These are phyloP conservation scores for Aspergillus thermomutatus DNA, from an alignment of 2,329 filamentous ascomycete genomes.

Conservation along the genomic window DNA sequence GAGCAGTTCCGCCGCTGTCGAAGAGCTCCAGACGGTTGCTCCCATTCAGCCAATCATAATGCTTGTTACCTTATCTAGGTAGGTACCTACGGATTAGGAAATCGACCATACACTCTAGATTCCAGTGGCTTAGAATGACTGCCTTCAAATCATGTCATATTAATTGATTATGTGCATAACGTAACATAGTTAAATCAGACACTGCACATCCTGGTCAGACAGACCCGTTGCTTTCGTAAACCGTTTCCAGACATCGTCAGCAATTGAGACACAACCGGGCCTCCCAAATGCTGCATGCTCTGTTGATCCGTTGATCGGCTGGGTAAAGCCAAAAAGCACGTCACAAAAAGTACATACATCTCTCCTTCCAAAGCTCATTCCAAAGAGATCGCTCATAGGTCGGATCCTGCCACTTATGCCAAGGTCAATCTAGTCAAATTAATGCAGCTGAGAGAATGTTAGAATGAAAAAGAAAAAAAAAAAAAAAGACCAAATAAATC, in stretches of 20 bases:
- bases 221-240: conserved; percentile 6
- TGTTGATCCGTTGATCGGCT: conserved; percentile 4
- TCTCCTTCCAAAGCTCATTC: conserved; percentile 12
- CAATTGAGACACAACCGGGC: conserved; percentile 21
- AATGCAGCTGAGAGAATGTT: conserved; percentile 29
- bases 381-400: conserved; percentile 13
- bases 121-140: neutral
- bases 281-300: conserved; percentile 11
- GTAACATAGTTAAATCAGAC: conserved; percentile 16
- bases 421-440: conserved; percentile 22
- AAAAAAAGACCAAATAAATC: conserved; percentile 9
- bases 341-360: conserved; percentile 14
- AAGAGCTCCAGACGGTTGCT: too few species aligned
- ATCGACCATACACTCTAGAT: neutral
- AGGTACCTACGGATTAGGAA: neutral
- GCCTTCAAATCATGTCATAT: neutral
- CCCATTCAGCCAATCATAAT: neutral
- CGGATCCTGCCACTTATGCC: conserved; percentile 27
- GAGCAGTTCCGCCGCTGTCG: neutral
- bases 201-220: conserved; percentile 8
- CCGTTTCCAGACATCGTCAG: conserved; percentile 11
- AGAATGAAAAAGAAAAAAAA: conserved; percentile 11
- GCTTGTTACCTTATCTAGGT: neutral
- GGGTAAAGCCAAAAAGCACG: conserved; percentile 12
- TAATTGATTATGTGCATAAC: conserved; percentile 18